phyloP scores from a whole-genome alignment of 2,329 filamentous ascomycete species.

The Aphanocladium album region DNA sequence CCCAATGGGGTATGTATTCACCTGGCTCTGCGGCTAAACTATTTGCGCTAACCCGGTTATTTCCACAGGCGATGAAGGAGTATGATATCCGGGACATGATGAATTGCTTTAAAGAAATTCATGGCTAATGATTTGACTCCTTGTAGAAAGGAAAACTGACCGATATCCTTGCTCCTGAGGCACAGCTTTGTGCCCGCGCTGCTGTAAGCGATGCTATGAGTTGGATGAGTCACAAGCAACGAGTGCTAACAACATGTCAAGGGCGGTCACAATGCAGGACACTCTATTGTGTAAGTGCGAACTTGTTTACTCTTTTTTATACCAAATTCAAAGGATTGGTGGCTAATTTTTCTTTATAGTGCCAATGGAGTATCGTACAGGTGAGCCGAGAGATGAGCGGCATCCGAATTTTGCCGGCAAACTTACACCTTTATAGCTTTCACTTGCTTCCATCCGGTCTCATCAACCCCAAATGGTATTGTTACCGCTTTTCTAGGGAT shows the following conservation, averaged over 20 bases:
- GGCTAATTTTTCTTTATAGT: conserved; percentile 13
- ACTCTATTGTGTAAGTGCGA: conserved; percentile 17
- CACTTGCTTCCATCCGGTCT: conserved; percentile 66
- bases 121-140: background rate
- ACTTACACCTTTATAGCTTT: conserved; percentile 37
- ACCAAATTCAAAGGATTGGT: background rate
- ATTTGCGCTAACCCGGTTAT: background rate
- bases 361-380: conserved; percentile 30
- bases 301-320: conserved; percentile 13
- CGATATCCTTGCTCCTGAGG: conserved; percentile 28
- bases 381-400: conserved; percentile 6
- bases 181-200: conserved; percentile 29
- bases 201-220: conserved; percentile 23
- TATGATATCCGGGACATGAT: background rate
- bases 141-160: conserved; percentile 33
- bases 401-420: background rate
- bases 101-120: background rate
- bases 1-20: conserved; percentile 32
- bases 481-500: conserved; percentile 9
- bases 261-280: conserved; percentile 20
- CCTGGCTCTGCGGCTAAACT: background rate
- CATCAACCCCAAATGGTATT: conserved; percentile 56
- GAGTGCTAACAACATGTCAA: conserved; percentile 17
- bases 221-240: conserved; percentile 15
- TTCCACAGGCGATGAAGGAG: conserved; percentile 4